Evolutionary conservation across 306 rosid genomes (phyloP), one percentile per base, ranked within the genome.

Genomic region (Trichosanthes cucumerina): DNA sequence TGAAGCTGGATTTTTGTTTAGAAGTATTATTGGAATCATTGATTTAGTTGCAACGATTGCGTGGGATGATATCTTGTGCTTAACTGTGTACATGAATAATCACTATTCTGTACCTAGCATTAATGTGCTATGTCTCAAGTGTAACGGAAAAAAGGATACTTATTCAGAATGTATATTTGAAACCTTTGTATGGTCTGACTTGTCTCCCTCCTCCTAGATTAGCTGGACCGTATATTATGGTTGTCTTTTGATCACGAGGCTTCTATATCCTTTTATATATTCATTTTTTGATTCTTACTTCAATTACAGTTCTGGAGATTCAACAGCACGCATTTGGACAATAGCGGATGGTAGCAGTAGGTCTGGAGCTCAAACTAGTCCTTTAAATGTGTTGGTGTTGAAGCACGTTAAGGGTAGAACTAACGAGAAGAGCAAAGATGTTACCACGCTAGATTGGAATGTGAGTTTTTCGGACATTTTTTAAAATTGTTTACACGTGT

Each of bases 301-400:
- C 75, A 78, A 65, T 68, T 79, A 49, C 76, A 94, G 98, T 84
- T 94, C 98, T 59, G 96, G 96, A 79, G 98, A 94, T 82, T 92
- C 98, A 1, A 94, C 98, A 16, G 98, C 98, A 86, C 98, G 98
- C 54, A 92, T 94, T 80, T 92, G 98, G 98, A 80, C 88, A 46
- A 87, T 94, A 78, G 82, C 87, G 1, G 97, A 92, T 80, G 93
- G 92, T 43, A 87, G 88, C 85, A 73, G 81, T 73, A 89, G 87
- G 78, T 82, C 91, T 80, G 84, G 85, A 68, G 72, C 84, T 9
- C 89, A 87, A 79, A 88, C 72, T 82, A 87, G 85, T 64, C 84
- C 90, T 77, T 74, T 56, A 31, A 85, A 84, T 62, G 96, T 86
- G 57, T 79, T 92, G 83, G 98, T 94, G 75, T 87, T 94, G 90